Conservation (phyloP, 2,329 filamentous ascomycete species). For the Fusarium longipes region DNA sequence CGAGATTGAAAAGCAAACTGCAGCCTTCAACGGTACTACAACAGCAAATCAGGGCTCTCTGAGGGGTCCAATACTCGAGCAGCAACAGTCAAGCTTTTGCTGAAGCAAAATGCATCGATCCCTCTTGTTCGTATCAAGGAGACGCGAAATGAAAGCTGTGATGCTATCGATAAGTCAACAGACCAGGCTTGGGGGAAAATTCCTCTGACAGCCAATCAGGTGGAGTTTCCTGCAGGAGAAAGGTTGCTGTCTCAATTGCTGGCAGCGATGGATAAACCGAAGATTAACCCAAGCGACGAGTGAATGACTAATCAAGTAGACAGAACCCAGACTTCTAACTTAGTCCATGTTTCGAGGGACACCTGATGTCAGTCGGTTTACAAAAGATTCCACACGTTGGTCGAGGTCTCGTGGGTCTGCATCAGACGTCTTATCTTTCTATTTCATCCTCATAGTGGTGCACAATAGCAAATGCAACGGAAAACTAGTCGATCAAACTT, state of each 20-base stretch:
- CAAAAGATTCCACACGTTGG: constrained; percentile 13
- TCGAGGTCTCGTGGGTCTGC: constrained; percentile 18
- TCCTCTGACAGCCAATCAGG: constrained; percentile 23
- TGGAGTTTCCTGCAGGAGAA: not conserved
- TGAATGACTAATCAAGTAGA: not conserved
- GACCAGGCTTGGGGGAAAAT: constrained; percentile 24
- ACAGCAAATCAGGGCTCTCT: not conserved
- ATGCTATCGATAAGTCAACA: constrained; percentile 38
- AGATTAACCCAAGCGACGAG: constrained; percentile 29
- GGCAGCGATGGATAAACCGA: constrained; percentile 17
- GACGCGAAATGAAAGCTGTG: constrained; percentile 39
- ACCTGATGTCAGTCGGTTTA: constrained; percentile 45
- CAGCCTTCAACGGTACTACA: not conserved
- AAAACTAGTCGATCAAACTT: constrained; percentile 19
- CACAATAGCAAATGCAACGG: constrained; percentile 13
- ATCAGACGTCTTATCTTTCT: constrained; percentile 33
- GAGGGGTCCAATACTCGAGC: not conserved
- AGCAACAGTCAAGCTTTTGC: not conserved
- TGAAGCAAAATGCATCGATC: constrained; percentile 10
- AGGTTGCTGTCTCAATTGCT: not conserved
- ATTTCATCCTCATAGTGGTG: constrained; percentile 6
- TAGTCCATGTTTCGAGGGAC: constrained; percentile 39
- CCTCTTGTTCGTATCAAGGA: constrained; percentile 15
- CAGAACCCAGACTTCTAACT: not conserved
- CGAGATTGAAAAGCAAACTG: not conserved